Conservation (phyloP, 2,329 filamentous ascomycete species). For the Neonectria magnoliae region DNA sequence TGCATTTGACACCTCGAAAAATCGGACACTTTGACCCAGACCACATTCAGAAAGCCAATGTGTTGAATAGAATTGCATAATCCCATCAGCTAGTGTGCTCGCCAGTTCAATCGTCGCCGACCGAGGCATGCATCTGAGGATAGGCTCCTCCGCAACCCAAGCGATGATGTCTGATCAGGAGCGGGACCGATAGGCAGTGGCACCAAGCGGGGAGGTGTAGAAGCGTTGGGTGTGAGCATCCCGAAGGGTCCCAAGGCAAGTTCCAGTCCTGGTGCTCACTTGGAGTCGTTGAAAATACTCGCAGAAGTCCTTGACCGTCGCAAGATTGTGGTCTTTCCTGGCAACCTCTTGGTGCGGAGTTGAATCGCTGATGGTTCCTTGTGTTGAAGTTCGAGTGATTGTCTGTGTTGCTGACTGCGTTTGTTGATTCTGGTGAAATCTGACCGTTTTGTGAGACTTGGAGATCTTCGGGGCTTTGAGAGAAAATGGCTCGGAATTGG, state of each 20-base stretch:
- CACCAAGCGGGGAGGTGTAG: not conserved
- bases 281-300: not conserved
- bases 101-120: not conserved
- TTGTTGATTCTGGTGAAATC: not conserved
- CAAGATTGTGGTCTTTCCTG: not conserved
- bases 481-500: not conserved
- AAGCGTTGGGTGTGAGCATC: not conserved
- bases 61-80: not conserved
- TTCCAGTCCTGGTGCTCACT: not conserved
- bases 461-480: not conserved
- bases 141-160: not conserved
- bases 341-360: not conserved
- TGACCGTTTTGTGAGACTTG: not conserved
- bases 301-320: not conserved
- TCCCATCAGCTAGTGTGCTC: not conserved
- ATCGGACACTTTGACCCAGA: not conserved
- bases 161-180: not conserved
- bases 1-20: not conserved
- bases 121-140: not conserved
- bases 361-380: too few species aligned
- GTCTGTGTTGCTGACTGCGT: not conserved
- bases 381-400: not conserved
- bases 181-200: not conserved
- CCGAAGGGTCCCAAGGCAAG: not conserved
- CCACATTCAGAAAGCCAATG: not conserved